Percentiles rank a stretch among this genome's conserved stretches.
Evolutionary conservation across 2,329 filamentous ascomycete genomes (phyloP).

Genomic region (Didymella exigua): DNA sequence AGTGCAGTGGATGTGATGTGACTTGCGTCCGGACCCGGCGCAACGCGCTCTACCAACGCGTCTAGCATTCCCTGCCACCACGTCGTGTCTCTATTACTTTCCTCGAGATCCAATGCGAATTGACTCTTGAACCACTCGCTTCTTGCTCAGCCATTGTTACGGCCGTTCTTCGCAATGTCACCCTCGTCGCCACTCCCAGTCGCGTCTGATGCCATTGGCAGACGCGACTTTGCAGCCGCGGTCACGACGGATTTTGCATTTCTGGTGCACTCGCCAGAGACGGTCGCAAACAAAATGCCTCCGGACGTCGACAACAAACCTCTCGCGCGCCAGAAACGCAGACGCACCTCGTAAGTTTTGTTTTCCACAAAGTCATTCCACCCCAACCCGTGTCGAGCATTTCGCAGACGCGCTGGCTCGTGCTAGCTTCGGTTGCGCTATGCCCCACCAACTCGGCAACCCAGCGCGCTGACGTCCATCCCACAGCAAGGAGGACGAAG

Average conservation of each 20-base stretch:
- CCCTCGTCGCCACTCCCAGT: conserved; percentile 35
- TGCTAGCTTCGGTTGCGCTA: conserved; percentile 31
- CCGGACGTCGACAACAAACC: conserved; percentile 65
- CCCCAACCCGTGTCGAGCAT: conserved; percentile 24
- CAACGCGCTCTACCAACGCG: conserved; percentile 18
- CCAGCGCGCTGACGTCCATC: conserved; percentile 32
- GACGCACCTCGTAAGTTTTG: conserved; percentile 62
- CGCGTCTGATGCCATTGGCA: conserved; percentile 29
- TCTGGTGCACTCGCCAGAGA: conserved; percentile 64
- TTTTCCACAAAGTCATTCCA: conserved; percentile 16
- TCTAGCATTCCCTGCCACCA: conserved; percentile 40
- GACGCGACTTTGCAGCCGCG: conserved; percentile 23
- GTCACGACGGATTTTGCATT: conserved; percentile 55
- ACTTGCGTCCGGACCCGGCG: conserved; percentile 12
- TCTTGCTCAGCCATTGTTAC: conserved; percentile 6
- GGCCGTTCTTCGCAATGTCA: conserved; percentile 22
- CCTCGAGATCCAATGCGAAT: conserved; percentile 21
- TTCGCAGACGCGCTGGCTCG: conserved; percentile 40
- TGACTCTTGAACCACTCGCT: conserved; percentile 12
- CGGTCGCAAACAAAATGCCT: conserved; percentile 61
- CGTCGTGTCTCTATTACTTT: conserved; percentile 23
- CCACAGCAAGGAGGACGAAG: conserved; percentile 73
- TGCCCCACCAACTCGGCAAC: conserved; percentile 30
- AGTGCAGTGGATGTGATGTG: conserved; percentile 14
- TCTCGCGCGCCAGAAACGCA: conserved; percentile 64